Evolutionary conservation across 139 green algal genomes (phyloP).

Genomic region (Chlamydomonas schloesseri): DNA sequence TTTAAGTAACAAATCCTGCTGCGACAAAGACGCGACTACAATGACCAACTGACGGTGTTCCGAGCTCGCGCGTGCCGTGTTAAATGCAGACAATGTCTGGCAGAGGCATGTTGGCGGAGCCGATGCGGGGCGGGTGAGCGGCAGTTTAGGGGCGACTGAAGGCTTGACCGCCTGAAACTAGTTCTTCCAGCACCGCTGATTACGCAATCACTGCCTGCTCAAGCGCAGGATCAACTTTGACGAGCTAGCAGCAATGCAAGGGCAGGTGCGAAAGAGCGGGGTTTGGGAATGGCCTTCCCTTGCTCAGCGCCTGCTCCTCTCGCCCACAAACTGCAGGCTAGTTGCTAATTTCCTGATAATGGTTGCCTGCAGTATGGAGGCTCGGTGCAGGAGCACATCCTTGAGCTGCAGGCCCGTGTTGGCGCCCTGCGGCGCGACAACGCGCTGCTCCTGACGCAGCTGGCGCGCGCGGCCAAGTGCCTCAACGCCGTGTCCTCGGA

Average conservation of each 20-base stretch:
- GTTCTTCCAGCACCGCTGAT: too few relatives aligned
- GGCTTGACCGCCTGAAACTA: background rate
- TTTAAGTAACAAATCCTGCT: too few relatives aligned
- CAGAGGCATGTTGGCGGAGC: background rate
- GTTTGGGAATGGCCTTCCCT: too few relatives aligned
- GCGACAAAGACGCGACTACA: too few relatives aligned
- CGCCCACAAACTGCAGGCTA: too few relatives aligned
- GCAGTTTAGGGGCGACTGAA: background rate
- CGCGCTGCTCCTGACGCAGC: slow-evolving; percentile 17
- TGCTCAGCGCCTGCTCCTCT: too few relatives aligned
- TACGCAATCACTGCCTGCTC: background rate
- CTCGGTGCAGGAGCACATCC: background rate
- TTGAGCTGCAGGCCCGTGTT: slow-evolving; percentile 2
- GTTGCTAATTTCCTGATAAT: too few relatives aligned
- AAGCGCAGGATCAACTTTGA: background rate
- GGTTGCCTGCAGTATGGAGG: background rate
- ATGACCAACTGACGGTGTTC: background rate
- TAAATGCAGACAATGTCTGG: background rate
- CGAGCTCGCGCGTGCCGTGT: too few relatives aligned
- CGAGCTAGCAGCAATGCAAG: background rate
- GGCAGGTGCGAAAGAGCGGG: too few relatives aligned
- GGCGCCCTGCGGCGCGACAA: slow-evolving; percentile 8
- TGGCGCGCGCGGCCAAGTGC: slow-evolving; percentile 26
- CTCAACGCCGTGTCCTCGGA: slow-evolving; percentile 29
- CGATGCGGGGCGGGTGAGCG: background rate